Conservation (phyloP, 306 rosid genomes). For the Pyrus bretschneideri region DNA sequence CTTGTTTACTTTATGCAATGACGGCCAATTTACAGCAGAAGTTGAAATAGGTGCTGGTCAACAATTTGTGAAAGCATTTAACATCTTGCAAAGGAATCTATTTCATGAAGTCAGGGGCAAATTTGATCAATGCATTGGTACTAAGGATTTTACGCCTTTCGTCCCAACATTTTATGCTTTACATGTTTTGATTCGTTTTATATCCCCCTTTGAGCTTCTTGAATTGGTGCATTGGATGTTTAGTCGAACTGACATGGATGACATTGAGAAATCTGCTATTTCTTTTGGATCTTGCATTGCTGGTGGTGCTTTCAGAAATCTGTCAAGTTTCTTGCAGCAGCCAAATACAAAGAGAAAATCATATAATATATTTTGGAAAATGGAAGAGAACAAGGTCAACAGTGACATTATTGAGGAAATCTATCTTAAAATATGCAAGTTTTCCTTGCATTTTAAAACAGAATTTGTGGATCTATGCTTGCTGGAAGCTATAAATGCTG, state of each 20-base stretch:
- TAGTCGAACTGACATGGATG: slow-evolving; percentile 29
- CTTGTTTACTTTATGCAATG: slow-evolving; percentile 36
- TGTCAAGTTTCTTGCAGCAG: slow-evolving; percentile 52
- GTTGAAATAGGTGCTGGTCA: slow-evolving; percentile 23
- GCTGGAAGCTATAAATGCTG: slow-evolving; percentile 57
- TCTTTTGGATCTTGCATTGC: slow-evolving; percentile 68
- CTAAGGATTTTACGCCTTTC: slow-evolving; percentile 36
- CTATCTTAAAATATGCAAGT: slow-evolving; percentile 36
- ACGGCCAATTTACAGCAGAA: slow-evolving; percentile 28
- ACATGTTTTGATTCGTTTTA: slow-evolving; percentile 43
- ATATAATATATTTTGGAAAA: slow-evolving; percentile 54
- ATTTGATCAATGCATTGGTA: slow-evolving; percentile 37
- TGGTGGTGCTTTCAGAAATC: slow-evolving; percentile 57
- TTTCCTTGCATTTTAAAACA: slow-evolving; percentile 35
- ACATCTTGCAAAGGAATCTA: slow-evolving; percentile 39
- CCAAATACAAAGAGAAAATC: slow-evolving; percentile 35
- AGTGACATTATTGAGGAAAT: slow-evolving; percentile 51
- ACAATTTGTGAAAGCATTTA: slow-evolving; percentile 41
- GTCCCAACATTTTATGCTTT: slow-evolving; percentile 40
- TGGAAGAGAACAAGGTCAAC: slow-evolving; percentile 30
- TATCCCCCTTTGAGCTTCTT: slow-evolving; percentile 75
- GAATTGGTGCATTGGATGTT: slow-evolving; percentile 80
- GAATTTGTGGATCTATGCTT: slow-evolving; percentile 63
- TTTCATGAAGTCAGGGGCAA: slow-evolving; percentile 38
- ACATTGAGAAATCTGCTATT: slow-evolving; percentile 21